Conservation (phyloP, 2,329 filamentous ascomycete genomes). For the Neoscytalidium dimidiatum region DNA sequence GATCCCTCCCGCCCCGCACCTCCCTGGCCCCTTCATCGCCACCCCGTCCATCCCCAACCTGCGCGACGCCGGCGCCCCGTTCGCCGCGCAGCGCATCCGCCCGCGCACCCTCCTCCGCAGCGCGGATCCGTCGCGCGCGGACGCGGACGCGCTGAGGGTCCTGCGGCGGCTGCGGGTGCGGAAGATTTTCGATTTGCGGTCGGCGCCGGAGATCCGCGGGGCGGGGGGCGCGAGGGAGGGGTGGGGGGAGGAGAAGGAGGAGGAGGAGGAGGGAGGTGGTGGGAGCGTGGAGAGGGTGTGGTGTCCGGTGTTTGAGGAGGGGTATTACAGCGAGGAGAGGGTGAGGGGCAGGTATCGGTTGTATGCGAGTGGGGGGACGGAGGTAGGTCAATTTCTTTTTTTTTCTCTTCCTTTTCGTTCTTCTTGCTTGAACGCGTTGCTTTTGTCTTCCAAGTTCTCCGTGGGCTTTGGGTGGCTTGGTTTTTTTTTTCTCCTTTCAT, state of each 20-base stretch:
- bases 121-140: slow-evolving; percentile 58
- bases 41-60: slow-evolving; percentile 38
- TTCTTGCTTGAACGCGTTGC: too few species aligned
- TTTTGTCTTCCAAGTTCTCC: neutral
- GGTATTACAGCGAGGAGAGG: slow-evolving; percentile 63
- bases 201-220: slow-evolving; percentile 58
- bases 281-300: slow-evolving; percentile 51
- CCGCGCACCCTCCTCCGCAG: slow-evolving; percentile 64
- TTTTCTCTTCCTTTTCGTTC: slow-evolving; percentile 9
- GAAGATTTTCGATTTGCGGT: slow-evolving; percentile 70
- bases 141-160: slow-evolving; percentile 25
- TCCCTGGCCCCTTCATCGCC: slow-evolving; percentile 34
- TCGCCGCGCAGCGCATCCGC: slow-evolving; percentile 41
- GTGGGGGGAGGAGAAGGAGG: slow-evolving; percentile 33
- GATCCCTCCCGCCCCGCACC: neutral
- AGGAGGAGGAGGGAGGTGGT: neutral
- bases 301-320: slow-evolving; percentile 64
- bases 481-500: neutral
- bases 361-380: slow-evolving; percentile 58
- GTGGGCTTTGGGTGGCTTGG: neutral
- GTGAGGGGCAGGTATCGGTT: slow-evolving; percentile 62
- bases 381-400: slow-evolving; percentile 30
- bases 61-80: slow-evolving; percentile 35
- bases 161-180: slow-evolving; percentile 57
- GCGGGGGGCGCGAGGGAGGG: slow-evolving; percentile 30